phyloP scores from a whole-genome alignment of 768 basidiomycete genomes.

The Piloderma croceum region DNA sequence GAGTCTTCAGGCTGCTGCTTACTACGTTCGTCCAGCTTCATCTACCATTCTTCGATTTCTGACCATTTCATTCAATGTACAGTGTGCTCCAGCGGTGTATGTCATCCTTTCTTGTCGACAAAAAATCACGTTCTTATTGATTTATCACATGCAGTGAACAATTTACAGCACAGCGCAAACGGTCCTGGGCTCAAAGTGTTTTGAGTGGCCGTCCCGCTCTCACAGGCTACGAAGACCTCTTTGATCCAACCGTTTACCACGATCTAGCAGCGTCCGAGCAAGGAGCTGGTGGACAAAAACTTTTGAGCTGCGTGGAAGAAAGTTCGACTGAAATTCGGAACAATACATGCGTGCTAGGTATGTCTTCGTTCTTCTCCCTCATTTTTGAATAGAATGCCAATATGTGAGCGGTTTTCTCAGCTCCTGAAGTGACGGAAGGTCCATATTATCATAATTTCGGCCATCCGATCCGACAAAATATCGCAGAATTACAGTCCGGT shows the following conservation, averaged over 20 bases:
- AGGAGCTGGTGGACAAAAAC: constrained; percentile 23
- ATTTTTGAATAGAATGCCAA: background rate
- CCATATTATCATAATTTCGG: constrained; percentile 48
- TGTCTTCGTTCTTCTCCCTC: background rate
- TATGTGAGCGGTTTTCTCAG: constrained; percentile 9
- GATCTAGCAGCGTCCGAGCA: constrained; percentile 22
- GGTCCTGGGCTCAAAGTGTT: constrained; percentile 41
- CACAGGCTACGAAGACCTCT: constrained; percentile 39
- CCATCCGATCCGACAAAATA: constrained; percentile 48
- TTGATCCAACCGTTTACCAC: constrained; percentile 32
- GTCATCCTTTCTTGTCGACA: too few relatives aligned
- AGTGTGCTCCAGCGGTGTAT: constrained; percentile 54
- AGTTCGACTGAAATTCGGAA: constrained; percentile 45
- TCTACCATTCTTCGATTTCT: background rate
- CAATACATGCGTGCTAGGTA: constrained; percentile 44
- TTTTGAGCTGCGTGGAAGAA: constrained; percentile 43
- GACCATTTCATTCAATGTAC: background rate
- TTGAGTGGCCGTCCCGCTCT: constrained; percentile 18
- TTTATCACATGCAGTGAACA: too few relatives aligned
- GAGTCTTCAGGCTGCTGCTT: constrained; percentile 46
- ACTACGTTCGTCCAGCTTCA: constrained; percentile 33
- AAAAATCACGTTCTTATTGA: too few relatives aligned
- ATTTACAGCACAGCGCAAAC: constrained; percentile 45
- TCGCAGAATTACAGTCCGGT: constrained; percentile 49
- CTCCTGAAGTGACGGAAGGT: constrained; percentile 49